Percentiles rank a stretch among this genome's conserved stretches.
Conservation (phyloP, 345 rosid species). For the Murraya paniculata region DNA sequence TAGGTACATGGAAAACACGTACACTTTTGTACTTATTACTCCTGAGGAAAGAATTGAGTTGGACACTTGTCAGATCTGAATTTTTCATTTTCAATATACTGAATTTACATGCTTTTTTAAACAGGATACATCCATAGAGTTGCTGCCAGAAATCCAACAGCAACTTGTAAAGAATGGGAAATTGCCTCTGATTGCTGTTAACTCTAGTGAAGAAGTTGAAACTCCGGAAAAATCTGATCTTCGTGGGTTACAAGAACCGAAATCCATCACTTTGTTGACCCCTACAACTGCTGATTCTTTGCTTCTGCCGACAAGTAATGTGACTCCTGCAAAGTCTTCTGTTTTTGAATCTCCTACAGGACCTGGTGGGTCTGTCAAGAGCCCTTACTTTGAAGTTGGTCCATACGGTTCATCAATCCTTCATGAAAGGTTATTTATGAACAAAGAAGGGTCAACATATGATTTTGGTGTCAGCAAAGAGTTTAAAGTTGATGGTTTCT, state of each 20-base stretch:
- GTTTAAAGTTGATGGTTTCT: conserved; percentile 38
- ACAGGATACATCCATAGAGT: conserved; percentile 64
- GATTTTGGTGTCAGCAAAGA: conserved; percentile 36
- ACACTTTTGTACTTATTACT: not conserved
- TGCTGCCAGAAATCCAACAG: conserved; percentile 72
- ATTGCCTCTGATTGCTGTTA: conserved; percentile 27
- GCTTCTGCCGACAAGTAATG: conserved; percentile 24
- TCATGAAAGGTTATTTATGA: conserved; percentile 41
- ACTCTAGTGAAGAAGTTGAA: conserved; percentile 43
- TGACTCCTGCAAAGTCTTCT: conserved; percentile 25
- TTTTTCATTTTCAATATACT: conserved; percentile 1
- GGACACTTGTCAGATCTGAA: not conserved
- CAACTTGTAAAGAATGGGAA: conserved; percentile 58
- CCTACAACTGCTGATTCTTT: conserved; percentile 38
- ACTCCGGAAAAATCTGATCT: conserved; percentile 34
- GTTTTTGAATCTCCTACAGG: conserved; percentile 41
- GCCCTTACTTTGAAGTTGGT: conserved; percentile 21
- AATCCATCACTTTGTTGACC: conserved; percentile 31
- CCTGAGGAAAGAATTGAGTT: not conserved
- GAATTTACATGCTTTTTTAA: conserved; percentile 26
- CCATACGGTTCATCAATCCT: conserved; percentile 33
- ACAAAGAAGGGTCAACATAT: conserved; percentile 35
- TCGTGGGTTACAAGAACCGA: conserved; percentile 31
- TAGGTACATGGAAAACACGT: not conserved
- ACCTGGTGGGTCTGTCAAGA: conserved; percentile 26